A percentile compares a stretch with the other conserved stretches of the same genome.
Evolutionary conservation across 192 early-diverging fungal genomes (phyloP).

Genomic region (Obelidium mucronatum): DNA sequence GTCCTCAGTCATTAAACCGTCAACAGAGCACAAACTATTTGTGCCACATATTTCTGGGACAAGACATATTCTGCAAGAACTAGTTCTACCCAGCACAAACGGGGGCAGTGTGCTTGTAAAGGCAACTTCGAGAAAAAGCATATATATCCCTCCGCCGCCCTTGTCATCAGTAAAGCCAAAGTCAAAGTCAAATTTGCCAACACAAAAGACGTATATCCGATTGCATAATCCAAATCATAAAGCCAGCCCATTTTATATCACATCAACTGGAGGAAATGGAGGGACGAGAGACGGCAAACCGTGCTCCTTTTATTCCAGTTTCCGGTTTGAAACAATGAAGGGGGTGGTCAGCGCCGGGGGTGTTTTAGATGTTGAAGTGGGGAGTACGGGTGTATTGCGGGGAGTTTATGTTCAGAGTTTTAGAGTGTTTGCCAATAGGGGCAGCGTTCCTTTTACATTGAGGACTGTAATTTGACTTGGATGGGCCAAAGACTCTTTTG

Average conservation of each 20-base stretch:
- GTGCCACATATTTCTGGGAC: background rate
- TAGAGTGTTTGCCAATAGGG: conserved; percentile 10
- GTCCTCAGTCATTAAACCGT: too few relatives aligned
- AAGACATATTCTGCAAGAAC: conserved; percentile 11
- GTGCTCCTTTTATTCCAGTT: conserved; percentile 8
- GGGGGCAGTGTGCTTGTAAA: background rate
- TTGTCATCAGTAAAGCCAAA: background rate
- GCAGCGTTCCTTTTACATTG: conserved; percentile 25
- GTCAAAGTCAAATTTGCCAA: background rate
- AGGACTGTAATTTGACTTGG: conserved; percentile 26
- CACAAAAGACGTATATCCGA: conserved; percentile 4
- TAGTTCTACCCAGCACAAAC: background rate
- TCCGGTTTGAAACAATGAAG: conserved; percentile 3
- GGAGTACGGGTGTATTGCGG: conserved; percentile 12
- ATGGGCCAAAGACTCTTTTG: too few relatives aligned
- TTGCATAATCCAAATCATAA: background rate
- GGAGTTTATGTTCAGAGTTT: conserved; percentile 28
- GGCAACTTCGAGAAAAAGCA: background rate
- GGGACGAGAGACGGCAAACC: conserved; percentile 20
- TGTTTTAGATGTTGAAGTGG: conserved; percentile 14
- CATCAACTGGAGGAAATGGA: background rate
- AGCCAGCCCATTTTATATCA: conserved; percentile 11
- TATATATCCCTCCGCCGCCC: conserved; percentile 1
- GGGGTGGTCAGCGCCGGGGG: conserved; percentile 6
- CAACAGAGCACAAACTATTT: conserved; percentile 5